A percentile compares a stretch with the other conserved stretches of the same genome.
These are phyloP conservation scores for Penicillium corylophilum DNA, from an alignment of 2,329 filamentous ascomycete genomes.

Conservation along the genomic window DNA sequence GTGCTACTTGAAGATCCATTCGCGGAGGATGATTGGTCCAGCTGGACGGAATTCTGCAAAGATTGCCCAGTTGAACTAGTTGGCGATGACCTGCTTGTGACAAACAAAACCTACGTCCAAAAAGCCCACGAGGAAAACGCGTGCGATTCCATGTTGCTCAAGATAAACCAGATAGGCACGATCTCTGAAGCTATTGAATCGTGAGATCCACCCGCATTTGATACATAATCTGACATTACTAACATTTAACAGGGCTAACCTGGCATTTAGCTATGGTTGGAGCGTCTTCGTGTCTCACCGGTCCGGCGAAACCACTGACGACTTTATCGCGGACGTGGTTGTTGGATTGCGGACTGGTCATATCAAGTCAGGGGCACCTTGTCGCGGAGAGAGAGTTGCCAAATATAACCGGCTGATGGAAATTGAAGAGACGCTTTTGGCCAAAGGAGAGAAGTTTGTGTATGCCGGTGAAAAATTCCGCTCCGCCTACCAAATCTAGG, in stretches of 20 bases:
- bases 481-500: background rate
- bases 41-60: constrained; percentile 39
- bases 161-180: constrained; percentile 47
- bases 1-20: constrained; percentile 45
- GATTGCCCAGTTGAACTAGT: constrained; percentile 38
- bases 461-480: constrained; percentile 26
- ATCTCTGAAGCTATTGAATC: constrained; percentile 43
- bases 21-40: constrained; percentile 42
- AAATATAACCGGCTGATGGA: constrained; percentile 49
- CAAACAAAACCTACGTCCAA: constrained; percentile 38
- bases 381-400: constrained; percentile 42
- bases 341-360: constrained; percentile 42
- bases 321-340: constrained; percentile 46
- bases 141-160: constrained; percentile 44
- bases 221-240: background rate
- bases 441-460: constrained; percentile 16
- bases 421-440: constrained; percentile 38
- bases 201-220: constrained; percentile 23
- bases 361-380: constrained; percentile 43
- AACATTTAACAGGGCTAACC: constrained; percentile 24
- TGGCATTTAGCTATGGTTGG: constrained; percentile 36
- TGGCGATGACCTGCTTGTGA: constrained; percentile 44
- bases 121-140: constrained; percentile 39
- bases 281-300: constrained; percentile 46
- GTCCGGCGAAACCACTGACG: constrained; percentile 45